A percentile compares a stretch with the other conserved stretches of the same genome.
These are phyloP conservation scores for Trichoderma atrobrunneum DNA, from an alignment of 2,329 filamentous ascomycete species.

Conservation along the genomic window DNA sequence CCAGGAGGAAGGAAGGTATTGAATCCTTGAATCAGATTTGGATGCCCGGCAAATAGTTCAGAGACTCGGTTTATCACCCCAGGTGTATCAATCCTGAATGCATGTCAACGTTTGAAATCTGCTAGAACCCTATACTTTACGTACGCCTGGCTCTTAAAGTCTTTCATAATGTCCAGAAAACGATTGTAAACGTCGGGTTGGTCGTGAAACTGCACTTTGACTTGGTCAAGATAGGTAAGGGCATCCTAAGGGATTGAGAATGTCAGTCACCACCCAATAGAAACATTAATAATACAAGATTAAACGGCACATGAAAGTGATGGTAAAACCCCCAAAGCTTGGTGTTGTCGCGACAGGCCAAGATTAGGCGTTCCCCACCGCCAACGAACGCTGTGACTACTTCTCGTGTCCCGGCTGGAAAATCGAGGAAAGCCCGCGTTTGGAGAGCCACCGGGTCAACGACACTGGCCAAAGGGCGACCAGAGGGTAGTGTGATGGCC, in stretches of 20 bases:
- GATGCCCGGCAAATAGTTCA: constrained; percentile 91
- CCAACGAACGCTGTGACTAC: constrained; percentile 26
- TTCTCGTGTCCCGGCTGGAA: constrained; percentile 19
- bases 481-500: constrained; percentile 13
- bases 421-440: constrained; percentile 7
- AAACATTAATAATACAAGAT: constrained; percentile 9
- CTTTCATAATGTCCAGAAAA: constrained; percentile 99
- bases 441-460: constrained; percentile 5
- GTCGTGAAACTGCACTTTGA: constrained; percentile 96
- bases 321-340: constrained; percentile 26
- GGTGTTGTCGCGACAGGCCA: constrained; percentile 23
- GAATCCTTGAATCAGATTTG: constrained; percentile 93
- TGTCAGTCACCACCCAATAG: constrained; percentile 15
- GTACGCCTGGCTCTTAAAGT: constrained; percentile 96
- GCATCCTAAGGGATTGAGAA: constrained; percentile 52
- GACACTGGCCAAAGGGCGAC: constrained; percentile 1
- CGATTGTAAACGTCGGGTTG: constrained; percentile 96
- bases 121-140: constrained; percentile 34
- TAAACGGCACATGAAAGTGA: constrained; percentile 27
- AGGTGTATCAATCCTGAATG: constrained; percentile 80
- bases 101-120: constrained; percentile 52
- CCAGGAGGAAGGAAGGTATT: constrained; percentile 96
- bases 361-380: constrained; percentile 25
- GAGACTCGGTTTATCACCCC: constrained; percentile 97
- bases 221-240: constrained; percentile 93